Percentiles rank a stretch among this genome's conserved stretches.
Evolutionary conservation across 179 eudicot species (phyloP).

Genomic region (Kewa caespitosa): DNA sequence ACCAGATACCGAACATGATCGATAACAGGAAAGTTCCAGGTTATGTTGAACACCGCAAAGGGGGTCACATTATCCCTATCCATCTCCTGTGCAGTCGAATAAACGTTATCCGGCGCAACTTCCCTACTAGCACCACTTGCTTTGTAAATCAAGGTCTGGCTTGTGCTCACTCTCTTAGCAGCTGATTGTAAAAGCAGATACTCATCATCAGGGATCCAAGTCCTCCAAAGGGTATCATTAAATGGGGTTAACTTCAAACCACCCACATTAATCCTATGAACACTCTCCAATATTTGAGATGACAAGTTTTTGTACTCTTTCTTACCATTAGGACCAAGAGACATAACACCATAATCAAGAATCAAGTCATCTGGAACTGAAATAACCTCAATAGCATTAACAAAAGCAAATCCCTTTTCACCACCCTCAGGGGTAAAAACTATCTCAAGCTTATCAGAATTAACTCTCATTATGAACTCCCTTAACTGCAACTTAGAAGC

Average conservation of each 20-base stretch:
- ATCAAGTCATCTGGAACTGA: slow-evolving; percentile 64
- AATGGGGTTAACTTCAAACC: slow-evolving; percentile 63
- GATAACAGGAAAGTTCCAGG: slow-evolving; percentile 66
- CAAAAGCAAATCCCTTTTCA: slow-evolving; percentile 45
- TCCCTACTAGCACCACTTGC: slow-evolving; percentile 36
- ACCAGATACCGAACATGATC: slow-evolving; percentile 46
- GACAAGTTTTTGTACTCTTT: slow-evolving; percentile 48
- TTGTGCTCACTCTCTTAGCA: slow-evolving; percentile 47
- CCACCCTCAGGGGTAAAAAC: slow-evolving; percentile 40
- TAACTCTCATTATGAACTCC: slow-evolving; percentile 53
- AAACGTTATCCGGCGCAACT: slow-evolving; percentile 49
- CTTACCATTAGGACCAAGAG: slow-evolving; percentile 34
- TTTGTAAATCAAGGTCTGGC: slow-evolving; percentile 41
- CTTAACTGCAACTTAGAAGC: slow-evolving; percentile 32
- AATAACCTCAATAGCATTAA: slow-evolving; percentile 71
- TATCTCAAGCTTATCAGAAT: slow-evolving; percentile 42
- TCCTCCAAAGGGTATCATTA: slow-evolving; percentile 79
- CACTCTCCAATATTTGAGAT: slow-evolving; percentile 50
- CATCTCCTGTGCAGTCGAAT: slow-evolving; percentile 78
- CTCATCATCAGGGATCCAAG: slow-evolving; percentile 68
- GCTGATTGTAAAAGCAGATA: slow-evolving; percentile 53
- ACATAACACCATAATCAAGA: slow-evolving; percentile 47
- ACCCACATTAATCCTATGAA: slow-evolving; percentile 79
- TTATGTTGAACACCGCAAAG: slow-evolving; percentile 48
- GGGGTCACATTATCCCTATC: slow-evolving; percentile 39